phyloP scores from a whole-genome alignment of 129 eudicot genomes.

The Apium graveolens region DNA sequence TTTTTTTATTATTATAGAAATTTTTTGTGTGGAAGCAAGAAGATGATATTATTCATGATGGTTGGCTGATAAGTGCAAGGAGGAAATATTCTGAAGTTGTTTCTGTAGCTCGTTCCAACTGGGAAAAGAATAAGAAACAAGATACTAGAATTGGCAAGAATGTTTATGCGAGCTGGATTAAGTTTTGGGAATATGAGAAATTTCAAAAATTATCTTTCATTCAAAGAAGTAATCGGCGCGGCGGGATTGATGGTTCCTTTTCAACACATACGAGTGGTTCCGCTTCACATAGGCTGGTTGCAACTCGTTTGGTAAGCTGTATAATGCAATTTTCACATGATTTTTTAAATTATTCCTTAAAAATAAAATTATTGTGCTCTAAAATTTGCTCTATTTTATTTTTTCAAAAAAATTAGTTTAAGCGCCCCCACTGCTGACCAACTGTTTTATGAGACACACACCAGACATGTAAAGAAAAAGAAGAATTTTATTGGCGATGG shows the following conservation, averaged over 20 bases:
- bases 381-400: too few species aligned
- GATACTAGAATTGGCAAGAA: not conserved
- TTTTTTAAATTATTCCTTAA: too few species aligned
- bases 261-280: not conserved
- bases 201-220: not conserved
- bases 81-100: too few species aligned
- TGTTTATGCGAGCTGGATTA: not conserved
- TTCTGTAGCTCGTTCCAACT: not conserved
- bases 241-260: not conserved
- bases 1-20: not conserved
- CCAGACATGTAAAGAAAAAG: too few species aligned
- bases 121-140: not conserved
- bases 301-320: not conserved
- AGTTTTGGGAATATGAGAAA: too few species aligned
- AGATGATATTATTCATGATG: not conserved
- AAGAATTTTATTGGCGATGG: too few species aligned
- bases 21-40: not conserved
- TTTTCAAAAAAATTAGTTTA: too few species aligned
- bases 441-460: too few species aligned
- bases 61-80: not conserved
- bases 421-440: too few species aligned
- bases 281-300: not conserved
- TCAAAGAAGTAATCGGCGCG: not conserved
- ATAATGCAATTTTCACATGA: too few species aligned
- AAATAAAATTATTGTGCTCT: too few species aligned